phyloP scores from a whole-genome alignment of 768 basidiomycete species.

The Flagelloscypha sp. region DNA sequence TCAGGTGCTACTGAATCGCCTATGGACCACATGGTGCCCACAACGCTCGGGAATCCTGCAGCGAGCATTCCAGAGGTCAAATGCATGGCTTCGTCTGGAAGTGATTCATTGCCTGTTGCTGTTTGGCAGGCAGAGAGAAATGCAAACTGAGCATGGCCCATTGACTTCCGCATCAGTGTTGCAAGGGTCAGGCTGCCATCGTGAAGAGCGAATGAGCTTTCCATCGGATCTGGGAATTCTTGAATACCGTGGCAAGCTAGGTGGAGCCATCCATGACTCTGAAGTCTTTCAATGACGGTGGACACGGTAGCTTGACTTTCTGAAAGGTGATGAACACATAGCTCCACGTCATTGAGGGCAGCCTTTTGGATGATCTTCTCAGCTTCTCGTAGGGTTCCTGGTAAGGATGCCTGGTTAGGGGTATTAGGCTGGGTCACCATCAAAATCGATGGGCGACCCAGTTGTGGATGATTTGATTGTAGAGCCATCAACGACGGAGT shows the following conservation, averaged over 20 bases:
- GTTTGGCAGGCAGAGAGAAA: constrained; percentile 23
- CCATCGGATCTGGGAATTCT: constrained; percentile 14
- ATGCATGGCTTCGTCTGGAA: constrained; percentile 23
- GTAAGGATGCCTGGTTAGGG: constrained; percentile 9
- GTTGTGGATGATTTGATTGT: neutral
- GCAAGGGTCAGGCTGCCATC: constrained; percentile 16
- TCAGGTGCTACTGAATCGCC: constrained; percentile 10
- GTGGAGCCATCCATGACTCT: constrained; percentile 16
- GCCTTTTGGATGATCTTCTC: constrained; percentile 3
- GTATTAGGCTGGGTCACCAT: constrained; percentile 12
- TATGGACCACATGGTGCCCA: constrained; percentile 28
- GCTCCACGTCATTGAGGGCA: constrained; percentile 7
- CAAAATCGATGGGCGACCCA: constrained; percentile 2
- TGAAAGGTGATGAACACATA: constrained; percentile 5
- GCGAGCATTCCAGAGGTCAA: constrained; percentile 22
- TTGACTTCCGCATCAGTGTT: constrained; percentile 13
- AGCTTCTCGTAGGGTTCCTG: constrained; percentile 7
- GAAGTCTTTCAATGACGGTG: constrained; percentile 3
- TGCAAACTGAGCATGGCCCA: constrained; percentile 16
- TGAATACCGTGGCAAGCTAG: constrained; percentile 24
- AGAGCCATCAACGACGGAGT: constrained; percentile 14
- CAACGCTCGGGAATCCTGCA: constrained; percentile 16
- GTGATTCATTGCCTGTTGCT: constrained; percentile 9
- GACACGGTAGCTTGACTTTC: constrained; percentile 1
- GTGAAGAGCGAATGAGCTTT: constrained; percentile 17